Base-by-base conservation (phyloP, 495 filamentous ascomycete genomes). In the Talaromyces wortmannii region DNA sequence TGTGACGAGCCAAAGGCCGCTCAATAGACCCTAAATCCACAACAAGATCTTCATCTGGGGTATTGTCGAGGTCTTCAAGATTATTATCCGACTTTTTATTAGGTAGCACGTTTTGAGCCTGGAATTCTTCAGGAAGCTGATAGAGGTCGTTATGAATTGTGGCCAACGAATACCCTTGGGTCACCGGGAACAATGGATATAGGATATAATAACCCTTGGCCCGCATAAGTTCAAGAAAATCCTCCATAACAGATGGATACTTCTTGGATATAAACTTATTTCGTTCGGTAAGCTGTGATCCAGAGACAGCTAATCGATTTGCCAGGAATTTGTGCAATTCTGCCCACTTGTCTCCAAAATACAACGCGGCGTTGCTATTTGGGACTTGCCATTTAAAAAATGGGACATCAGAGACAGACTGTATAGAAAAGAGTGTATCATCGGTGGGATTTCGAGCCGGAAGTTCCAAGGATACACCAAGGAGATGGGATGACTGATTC, bases 381-480 rank as follows among this genome's bases (percentile, higher is more conserved):
- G 90, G 91, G 42, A 86, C 81, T 69, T 95, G 86, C 86, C 87
- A 95, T 4, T 92, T 71, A 59, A 92, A 92, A 0, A 85, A 78
- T 0, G 81, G 77, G 31, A 58, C 61, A 40, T 71, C 65, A 29
- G 54, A 31, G 23, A 52, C n/a, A 1, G 59, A 55, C 18, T 88
- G 87, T 3, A 77, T 75, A 2, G 31, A 61, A 59, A 92, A 83
- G 0, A 71, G 67, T 16, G 68, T 75, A 17, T 76, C 81, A 53
- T 86, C 78, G 3, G 89, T 71, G 31, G 83, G 74, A 7, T 71
- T 77, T 0, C 76, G 65, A 18, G 67, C 64, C 10, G 90, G 90
- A 16, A 90, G 73, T 59, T 92, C 87, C 0, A 96, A 80, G 45
- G 85, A 88, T 48, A 94, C 79, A 10, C 89, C 89, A 32, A 92